Evolutionary conservation across 495 filamentous ascomycete species (phyloP), one percentile per base, ranked within the genome.

Genomic region (Trichoderma asperelloides): DNA sequence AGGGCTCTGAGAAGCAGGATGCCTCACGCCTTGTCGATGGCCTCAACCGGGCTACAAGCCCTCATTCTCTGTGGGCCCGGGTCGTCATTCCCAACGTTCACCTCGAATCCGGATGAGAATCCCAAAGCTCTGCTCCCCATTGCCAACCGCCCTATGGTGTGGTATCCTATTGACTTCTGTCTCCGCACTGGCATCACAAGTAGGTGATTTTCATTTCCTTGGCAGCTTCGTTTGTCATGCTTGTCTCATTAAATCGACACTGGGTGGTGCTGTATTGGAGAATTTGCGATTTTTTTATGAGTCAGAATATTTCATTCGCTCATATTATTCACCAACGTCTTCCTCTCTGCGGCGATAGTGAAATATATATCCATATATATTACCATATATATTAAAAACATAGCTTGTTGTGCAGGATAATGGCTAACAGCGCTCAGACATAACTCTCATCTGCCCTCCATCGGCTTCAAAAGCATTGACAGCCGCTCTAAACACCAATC

Each of bases 71-170:
- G 93, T 70, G 93, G 93, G 1, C 93, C 94, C 62, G 95, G 96
- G 65, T 88, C 90, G 16, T 93, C 89, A 2, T 88, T 98, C 66
- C 90, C 89, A 45, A 97, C 96, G 0, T 97, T 98, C 77, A 97
- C 92, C 3, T 87, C 91, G 9, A 91, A 90, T 66, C 89, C 93
- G 5, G 89, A 94, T 75, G 91, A 96, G 72, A 88, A 88, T 66
- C 93, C 93, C 3, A 98, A 98, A 78, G 91, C 90, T 62, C 85
- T 98, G 11, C 80, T 98, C 30, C 92, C 93, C 9, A 89, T 98
- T 65, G 95, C 94, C 66, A 98, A 98, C 77, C 82, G 93, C 66
- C 94, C 94, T 0, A 96, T 98, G 95, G 85, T 98, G 41, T 97
- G 89, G 86, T 98, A 97, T 76, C 87, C 91, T 0, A 81, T 98